Conservation (phyloP, 148 eudicot genomes). For the Spergularia marina region DNA sequence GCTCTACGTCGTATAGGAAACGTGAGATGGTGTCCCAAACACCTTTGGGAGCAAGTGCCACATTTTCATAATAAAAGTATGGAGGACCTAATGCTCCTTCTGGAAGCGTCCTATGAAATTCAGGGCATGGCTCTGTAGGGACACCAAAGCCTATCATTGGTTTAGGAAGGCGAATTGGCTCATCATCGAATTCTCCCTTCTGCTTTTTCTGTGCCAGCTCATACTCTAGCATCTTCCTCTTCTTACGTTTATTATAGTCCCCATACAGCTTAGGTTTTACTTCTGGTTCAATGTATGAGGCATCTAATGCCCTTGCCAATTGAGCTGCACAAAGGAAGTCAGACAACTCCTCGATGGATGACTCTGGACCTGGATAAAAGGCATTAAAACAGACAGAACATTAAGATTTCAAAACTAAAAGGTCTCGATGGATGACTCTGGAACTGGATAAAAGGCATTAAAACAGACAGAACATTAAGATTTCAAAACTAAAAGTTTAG, state of each 20-base stretch:
- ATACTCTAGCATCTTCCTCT: slow-evolving; percentile 42
- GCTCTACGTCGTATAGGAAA: slow-evolving; percentile 69
- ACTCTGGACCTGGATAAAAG: slow-evolving; percentile 52
- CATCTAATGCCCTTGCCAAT: slow-evolving; percentile 57
- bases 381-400: background rate
- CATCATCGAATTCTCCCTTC: slow-evolving; percentile 34
- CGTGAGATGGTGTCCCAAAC: slow-evolving; percentile 84
- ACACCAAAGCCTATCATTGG: slow-evolving; percentile 95
- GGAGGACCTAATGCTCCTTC: slow-evolving; percentile 72
- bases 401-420: background rate
- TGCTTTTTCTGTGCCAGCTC: slow-evolving; percentile 36
- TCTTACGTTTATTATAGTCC: slow-evolving; percentile 31
- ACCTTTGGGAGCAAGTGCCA: slow-evolving; percentile 90
- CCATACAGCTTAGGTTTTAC: slow-evolving; percentile 29
- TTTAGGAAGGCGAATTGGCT: slow-evolving; percentile 68
- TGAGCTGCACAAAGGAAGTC: slow-evolving; percentile 81
- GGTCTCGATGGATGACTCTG: slow-evolving; percentile 46
- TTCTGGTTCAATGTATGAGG: slow-evolving; percentile 35
- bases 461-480: background rate
- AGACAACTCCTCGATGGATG: slow-evolving; percentile 57
- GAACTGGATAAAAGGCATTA: slow-evolving; percentile 38
- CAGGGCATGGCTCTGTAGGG: slow-evolving; percentile 35
- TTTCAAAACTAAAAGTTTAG: background rate
- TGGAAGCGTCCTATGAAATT: slow-evolving; percentile 46
- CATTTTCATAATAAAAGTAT: slow-evolving; percentile 84